A percentile compares a stretch with the other conserved stretches of the same genome.
These are phyloP conservation scores for Articulospora tetracladia DNA, from an alignment of 495 filamentous ascomycete species.

Conservation along the genomic window DNA sequence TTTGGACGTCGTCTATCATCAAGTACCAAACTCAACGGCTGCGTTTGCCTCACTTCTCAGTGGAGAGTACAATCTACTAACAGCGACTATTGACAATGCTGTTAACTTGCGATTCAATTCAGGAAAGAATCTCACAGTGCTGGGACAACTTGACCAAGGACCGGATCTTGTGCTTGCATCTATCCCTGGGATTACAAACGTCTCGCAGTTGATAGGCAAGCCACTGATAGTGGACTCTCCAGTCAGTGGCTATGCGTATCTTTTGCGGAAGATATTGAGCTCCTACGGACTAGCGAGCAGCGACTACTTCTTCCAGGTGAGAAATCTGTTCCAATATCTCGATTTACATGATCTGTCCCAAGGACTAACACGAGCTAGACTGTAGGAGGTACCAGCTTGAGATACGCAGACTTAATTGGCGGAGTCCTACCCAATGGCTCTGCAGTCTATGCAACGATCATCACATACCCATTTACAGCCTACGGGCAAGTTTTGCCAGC, in stretches of 20 bases:
- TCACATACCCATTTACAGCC: slow-evolving; percentile 27
- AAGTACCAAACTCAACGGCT: slow-evolving; percentile 27
- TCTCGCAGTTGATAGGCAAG: slow-evolving; percentile 23
- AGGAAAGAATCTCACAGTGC: slow-evolving; percentile 23
- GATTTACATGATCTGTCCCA: background rate
- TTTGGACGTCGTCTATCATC: slow-evolving; percentile 27
- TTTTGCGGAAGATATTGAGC: slow-evolving; percentile 25
- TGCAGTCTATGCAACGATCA: slow-evolving; percentile 28
- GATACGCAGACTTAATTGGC: slow-evolving; percentile 23
- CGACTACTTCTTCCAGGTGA: slow-evolving; percentile 28
- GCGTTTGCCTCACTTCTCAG: slow-evolving; percentile 24
- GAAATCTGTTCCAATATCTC: background rate
- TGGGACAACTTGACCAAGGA: slow-evolving; percentile 28
- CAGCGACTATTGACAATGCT: slow-evolving; percentile 25
- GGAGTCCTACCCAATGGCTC: slow-evolving; percentile 26
- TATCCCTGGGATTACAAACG: slow-evolving; percentile 23
- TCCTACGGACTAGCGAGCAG: slow-evolving; percentile 18
- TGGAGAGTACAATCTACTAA: slow-evolving; percentile 28
- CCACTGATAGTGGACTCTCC: slow-evolving; percentile 28
- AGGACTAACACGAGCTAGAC: slow-evolving; percentile 14
- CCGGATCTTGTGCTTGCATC: slow-evolving; percentile 27
- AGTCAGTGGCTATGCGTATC: slow-evolving; percentile 26
- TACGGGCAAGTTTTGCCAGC: slow-evolving; percentile 11
- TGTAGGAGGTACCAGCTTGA: slow-evolving; percentile 24
- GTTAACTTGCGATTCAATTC: slow-evolving; percentile 30